These are phyloP conservation scores for Euphrasia confusa DNA, from an alignment of 257 asterid species.

Conservation along the genomic window DNA sequence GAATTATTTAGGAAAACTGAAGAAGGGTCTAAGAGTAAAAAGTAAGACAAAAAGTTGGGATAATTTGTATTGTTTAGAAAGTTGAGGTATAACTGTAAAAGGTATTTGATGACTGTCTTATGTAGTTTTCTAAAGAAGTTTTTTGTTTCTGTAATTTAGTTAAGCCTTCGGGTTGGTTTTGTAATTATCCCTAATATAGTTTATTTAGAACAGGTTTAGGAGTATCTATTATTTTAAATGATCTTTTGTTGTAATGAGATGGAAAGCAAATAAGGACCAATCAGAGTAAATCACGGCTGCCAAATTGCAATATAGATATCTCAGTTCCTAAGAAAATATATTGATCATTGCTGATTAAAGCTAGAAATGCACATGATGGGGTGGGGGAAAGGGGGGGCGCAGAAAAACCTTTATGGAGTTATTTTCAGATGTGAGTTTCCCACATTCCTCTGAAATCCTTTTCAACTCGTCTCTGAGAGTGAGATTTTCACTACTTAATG, in stretches of 20 bases:
- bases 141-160: too few species aligned
- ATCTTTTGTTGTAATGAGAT: not conserved
- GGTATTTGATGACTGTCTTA: too few species aligned
- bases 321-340: not conserved
- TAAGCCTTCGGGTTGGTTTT: too few species aligned
- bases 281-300: not conserved
- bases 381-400: not conserved
- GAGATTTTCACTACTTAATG: not conserved
- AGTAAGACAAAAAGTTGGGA: too few species aligned
- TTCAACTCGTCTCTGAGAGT: constrained; percentile 5
- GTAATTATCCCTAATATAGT: too few species aligned
- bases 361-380: too few species aligned
- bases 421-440: constrained; percentile 8
- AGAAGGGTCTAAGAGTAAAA: too few species aligned
- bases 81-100: too few species aligned
- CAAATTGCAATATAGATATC: not conserved
- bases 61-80: too few species aligned
- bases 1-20: too few species aligned
- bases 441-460: constrained; percentile 10
- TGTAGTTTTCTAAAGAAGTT: too few species aligned
- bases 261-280: not conserved
- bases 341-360: not conserved
- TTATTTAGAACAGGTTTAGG: not conserved
- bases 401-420: constrained; percentile 3
- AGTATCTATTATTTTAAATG: too few species aligned